Conservation (phyloP, 768 basidiomycete species). For the Leccinum subtestaceum region DNA sequence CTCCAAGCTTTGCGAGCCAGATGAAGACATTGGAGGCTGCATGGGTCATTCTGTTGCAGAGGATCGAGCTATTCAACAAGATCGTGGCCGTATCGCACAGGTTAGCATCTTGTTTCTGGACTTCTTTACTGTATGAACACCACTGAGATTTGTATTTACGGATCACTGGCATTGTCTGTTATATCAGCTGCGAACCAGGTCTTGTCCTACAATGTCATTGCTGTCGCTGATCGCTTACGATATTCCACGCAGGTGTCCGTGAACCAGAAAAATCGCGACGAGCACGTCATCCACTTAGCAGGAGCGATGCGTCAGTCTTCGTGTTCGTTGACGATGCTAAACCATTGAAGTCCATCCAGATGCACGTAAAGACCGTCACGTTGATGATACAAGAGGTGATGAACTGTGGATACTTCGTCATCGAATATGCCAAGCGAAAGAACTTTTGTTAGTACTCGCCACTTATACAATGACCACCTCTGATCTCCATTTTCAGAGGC, state of each 20-base stretch:
- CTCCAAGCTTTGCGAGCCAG: not conserved
- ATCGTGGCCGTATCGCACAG: not conserved
- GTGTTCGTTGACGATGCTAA: not conserved
- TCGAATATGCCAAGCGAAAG: not conserved
- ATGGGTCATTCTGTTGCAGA: not conserved
- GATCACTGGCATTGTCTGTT: not conserved
- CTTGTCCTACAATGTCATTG: not conserved
- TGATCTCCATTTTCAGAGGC: not conserved
- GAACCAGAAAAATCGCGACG: not conserved
- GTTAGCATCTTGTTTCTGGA: not conserved
- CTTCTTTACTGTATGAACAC: not conserved
- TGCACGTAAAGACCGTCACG: not conserved
- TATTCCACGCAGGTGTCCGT: not conserved
- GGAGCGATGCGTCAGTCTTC: not conserved
- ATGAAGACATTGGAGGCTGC: not conserved
- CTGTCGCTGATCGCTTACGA: not conserved
- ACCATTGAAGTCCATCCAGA: not conserved
- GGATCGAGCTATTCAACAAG: not conserved
- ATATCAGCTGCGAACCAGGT: not conserved
- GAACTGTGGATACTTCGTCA: not conserved
- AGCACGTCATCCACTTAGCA: not conserved
- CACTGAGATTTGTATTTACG: not conserved
- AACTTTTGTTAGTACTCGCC: not conserved
- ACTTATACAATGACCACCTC: not conserved
- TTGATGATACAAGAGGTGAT: not conserved